Evolutionary conservation across 495 filamentous ascomycete species (phyloP).

Genomic region (Trichocladium uniseriatum): DNA sequence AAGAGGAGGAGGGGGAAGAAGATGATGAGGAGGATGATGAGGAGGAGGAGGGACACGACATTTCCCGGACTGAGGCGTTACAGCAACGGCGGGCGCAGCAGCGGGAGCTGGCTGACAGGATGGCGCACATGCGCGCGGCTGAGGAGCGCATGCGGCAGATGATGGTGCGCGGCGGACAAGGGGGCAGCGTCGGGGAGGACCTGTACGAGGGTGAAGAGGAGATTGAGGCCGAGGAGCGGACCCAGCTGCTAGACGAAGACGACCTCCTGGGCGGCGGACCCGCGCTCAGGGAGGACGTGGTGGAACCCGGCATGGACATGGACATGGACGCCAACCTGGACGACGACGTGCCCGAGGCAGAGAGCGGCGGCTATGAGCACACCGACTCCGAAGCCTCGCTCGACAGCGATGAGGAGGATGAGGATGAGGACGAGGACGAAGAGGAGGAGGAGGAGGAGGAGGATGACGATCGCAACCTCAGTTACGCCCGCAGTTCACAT

Average conservation of each 20-base stretch:
- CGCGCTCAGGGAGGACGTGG: constrained; percentile 12
- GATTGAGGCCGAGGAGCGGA: constrained; percentile 36
- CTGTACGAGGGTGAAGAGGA: constrained; percentile 39
- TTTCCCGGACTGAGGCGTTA: neutral
- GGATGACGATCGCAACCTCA: constrained; percentile 15
- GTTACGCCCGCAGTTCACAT: constrained; percentile 15
- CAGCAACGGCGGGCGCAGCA: constrained; percentile 24
- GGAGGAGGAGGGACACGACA: constrained; percentile 1
- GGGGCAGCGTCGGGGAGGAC: constrained; percentile 15
- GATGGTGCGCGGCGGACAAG: constrained; percentile 25
- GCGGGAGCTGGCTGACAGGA: constrained; percentile 23
- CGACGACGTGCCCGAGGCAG: constrained; percentile 57
- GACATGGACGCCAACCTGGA: constrained; percentile 54
- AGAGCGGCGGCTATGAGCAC: constrained; percentile 56
- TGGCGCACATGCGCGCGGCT: constrained; percentile 28
- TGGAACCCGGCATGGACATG: constrained; percentile 28
- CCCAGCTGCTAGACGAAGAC: constrained; percentile 46
- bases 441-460: constrained; percentile 22
- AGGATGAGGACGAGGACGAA: no score
- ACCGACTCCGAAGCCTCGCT: constrained; percentile 76
- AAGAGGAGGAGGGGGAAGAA: constrained; percentile 23
- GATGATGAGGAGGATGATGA: constrained; percentile 20
- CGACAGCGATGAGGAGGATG: constrained; percentile 32
- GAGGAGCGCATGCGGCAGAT: constrained; percentile 42
- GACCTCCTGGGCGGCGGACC: constrained; percentile 27